Evolutionary conservation across 2,329 filamentous ascomycete genomes (phyloP), one percentile per base, ranked within the genome.

Genomic region (Magnaporthales sp.): DNA sequence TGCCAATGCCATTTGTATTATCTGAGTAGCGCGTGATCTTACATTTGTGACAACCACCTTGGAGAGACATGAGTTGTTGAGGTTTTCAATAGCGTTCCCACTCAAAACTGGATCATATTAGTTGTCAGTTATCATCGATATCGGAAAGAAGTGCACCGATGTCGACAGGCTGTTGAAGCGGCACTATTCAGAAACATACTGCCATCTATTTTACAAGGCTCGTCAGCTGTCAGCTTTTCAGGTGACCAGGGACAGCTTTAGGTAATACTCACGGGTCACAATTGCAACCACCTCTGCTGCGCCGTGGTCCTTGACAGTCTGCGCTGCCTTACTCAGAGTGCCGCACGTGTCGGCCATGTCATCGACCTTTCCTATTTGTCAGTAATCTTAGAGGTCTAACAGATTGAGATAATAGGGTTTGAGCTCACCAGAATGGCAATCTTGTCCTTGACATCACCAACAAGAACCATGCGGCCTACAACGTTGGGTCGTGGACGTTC

Each of bases 221-320:
- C 15, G 46, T 31, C 8, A 8, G 64, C 38, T 61, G 46, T 54
- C 30, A 32, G 24, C n/a, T n/a, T n/a, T n/a, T n/a, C n/a, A 15
- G 11, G 4, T 22, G 22, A 15, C 15, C 3, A 22, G 15, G 3
- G 24, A 30, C 24, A 9, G 15, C 27, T 26, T 32, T 5, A 30
- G 19, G 29, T 13, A n/a, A 38, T 15, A 66, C 64, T 46, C 24
- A 66, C 64, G 64, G 1, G 94, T 97, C 67, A 98, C 95, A 71
- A 98, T 96, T 27, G 95, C 95, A 69, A 96, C 92, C 51, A 96
- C 93, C 75, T 96, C 88, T 71, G 87, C 88, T 1, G 95, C 94
- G 32, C 92, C 92, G 74, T 97, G 90, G 72, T 92, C 85, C 77
- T 94, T 91, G 65, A 98, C 86, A 0, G 93, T 94, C 67, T 92